Conservation (phyloP, 176 grass and related monocot genomes). For the Aegilops sharonensis region DNA sequence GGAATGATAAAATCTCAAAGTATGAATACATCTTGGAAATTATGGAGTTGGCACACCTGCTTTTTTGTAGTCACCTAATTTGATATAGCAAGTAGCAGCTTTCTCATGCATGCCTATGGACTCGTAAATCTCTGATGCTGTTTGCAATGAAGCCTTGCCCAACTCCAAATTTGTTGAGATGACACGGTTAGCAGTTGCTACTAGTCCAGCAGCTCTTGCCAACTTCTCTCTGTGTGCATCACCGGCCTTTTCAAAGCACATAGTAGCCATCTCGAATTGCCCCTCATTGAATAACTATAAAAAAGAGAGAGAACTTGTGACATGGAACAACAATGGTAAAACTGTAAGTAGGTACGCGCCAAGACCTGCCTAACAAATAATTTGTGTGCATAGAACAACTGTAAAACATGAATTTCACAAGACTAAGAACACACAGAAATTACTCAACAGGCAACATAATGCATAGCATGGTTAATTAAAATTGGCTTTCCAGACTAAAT, state of each 20-base stretch:
- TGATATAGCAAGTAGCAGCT: constrained; percentile 70
- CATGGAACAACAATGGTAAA: not conserved
- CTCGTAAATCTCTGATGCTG: constrained; percentile 75
- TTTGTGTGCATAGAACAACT: not conserved
- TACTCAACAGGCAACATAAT: not conserved
- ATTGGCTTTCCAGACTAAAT: constrained; percentile 6
- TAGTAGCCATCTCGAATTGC: constrained; percentile 81
- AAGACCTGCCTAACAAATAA: not conserved
- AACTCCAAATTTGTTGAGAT: constrained; percentile 48
- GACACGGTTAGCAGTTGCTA: constrained; percentile 53
- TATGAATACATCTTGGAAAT: not conserved
- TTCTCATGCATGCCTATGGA: constrained; percentile 71
- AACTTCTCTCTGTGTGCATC: constrained; percentile 65
- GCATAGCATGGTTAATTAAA: not conserved
- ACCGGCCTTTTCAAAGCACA: constrained; percentile 91
- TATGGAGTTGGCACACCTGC: constrained; percentile 57
- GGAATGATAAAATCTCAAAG: not conserved
- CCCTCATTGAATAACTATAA: constrained; percentile 72
- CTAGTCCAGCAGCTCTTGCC: constrained; percentile 74
- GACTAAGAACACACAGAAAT: too few species aligned
- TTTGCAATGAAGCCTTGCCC: constrained; percentile 41
- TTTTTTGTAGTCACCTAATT: constrained; percentile 64
- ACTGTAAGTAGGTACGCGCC: not conserved
- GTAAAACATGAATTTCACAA: not conserved
- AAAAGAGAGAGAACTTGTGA: constrained; percentile 18